A percentile compares a stretch with the other conserved stretches of the same genome.
Conservation (phyloP, 805 yeast genomes). For the Spathaspora sp. region DNA sequence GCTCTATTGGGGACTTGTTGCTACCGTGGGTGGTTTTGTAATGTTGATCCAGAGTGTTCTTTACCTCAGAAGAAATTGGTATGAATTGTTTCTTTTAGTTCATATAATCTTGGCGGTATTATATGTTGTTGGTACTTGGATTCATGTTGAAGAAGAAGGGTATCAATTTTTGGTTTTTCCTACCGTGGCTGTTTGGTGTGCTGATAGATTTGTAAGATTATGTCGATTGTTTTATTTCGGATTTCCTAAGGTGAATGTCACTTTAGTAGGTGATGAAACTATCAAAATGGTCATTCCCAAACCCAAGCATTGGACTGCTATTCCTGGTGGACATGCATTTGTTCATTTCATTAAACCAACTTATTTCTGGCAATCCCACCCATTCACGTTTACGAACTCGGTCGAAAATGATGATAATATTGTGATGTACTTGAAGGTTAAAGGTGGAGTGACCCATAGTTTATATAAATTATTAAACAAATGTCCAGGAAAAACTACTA, state of each 20-base stretch:
- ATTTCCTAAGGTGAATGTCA: slow-evolving; percentile 27
- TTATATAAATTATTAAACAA: slow-evolving; percentile 22
- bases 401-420: slow-evolving; percentile 18
- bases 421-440: slow-evolving; percentile 31
- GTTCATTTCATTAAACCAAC: slow-evolving; percentile 31
- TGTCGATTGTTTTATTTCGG: slow-evolving; percentile 30
- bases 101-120: slow-evolving; percentile 36
- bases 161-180: slow-evolving; percentile 29
- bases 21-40: slow-evolving; percentile 31
- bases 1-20: slow-evolving; percentile 32
- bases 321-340: slow-evolving; percentile 43
- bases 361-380: slow-evolving; percentile 43
- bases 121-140: slow-evolving; percentile 45
- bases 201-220: slow-evolving; percentile 30
- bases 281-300: slow-evolving; percentile 32
- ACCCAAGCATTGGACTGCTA: slow-evolving; percentile 32
- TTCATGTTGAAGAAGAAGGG: slow-evolving; percentile 34
- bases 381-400: slow-evolving; percentile 34
- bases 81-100: slow-evolving; percentile 31
- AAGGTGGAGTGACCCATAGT: slow-evolving; percentile 34
- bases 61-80: slow-evolving; percentile 31
- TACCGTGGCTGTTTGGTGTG: slow-evolving; percentile 31
- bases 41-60: slow-evolving; percentile 30
- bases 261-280: slow-evolving; percentile 32
- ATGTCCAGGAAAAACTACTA: slow-evolving; percentile 23